Base-by-base conservation (phyloP, 345 rosid species). In the Eucalyptus microcorys region DNA sequence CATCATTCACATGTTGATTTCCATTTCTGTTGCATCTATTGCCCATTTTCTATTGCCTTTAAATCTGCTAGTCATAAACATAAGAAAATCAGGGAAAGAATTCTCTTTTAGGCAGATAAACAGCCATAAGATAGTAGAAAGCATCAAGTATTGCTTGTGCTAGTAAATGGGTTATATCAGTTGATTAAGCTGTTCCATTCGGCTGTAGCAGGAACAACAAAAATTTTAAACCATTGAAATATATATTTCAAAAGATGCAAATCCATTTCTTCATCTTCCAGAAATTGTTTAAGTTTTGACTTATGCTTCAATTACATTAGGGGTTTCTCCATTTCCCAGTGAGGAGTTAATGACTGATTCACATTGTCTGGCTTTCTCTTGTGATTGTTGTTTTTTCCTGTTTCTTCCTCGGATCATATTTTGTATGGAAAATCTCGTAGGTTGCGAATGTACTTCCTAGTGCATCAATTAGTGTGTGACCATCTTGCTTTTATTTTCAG, bases 401-500 rank as follows among this genome's bases (percentile, higher is more conserved):
- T 76, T 40, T 76, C 84, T 76, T 40, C 47, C 47, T 76, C 7
- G 15, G 43, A 76, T 40, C 47, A 76, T 76, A 22, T 22, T 71
- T 76, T 68, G 14, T 32, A 68, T 37, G 47, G 27, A 76, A 40
- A 19, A 40, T 11, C 24, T 76, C 2, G 2, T 76, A 76, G 83
- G 83, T 37, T 71, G 81, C 7, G 14, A 9, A 37, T 71, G 81
- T 37, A 71, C 47, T 37, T 76, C 83, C 42, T 21, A 37, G 83
- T 21, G 45, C 45, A 76, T 76, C 47, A 37, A 76, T 34, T 76
- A 76, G 42, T 13, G 6, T 53, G 30, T 53, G 66, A 86, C 64
- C 57, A 40, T 86, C 66, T 86, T 52, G 87, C 64, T 86, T 95
- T 90, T 52, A 83, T 92, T 93, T 94, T 93, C 96, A 97, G 99